Evolutionary conservation across 768 basidiomycete genomes (phyloP), one percentile per base, ranked within the genome.

Genomic region (Grammothele lineata): DNA sequence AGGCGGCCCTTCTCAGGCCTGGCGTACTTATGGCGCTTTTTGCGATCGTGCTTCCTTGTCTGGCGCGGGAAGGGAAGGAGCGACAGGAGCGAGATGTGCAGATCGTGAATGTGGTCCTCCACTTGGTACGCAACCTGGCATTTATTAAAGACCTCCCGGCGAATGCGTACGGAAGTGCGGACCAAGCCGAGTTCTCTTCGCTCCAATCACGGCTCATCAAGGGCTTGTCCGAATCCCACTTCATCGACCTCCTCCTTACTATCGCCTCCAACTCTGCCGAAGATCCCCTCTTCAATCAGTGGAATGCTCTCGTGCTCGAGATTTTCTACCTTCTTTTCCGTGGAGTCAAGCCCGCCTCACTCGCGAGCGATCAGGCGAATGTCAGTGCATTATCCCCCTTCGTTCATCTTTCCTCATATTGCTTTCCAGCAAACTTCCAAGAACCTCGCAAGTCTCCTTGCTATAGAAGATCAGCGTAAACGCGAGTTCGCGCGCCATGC

Each of bases 271-370:
- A 92, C 57, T 70, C 81, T 0, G 76, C 73, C 40, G 74, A 79
- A 36, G 89, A 93, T 59, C 74, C 84, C n/a, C 73, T 92, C 48
- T 85, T 91, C 66, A 86, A 84, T 45, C 73, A 75, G 3, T 94
- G 83, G 76, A 98, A 98, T 62, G 89, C 90, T 4, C 75, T 97
- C 33, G 77, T 92, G 5, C 78, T 98, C 32, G 96, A 99, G 67
- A 94, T 94, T 23, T 76, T 97, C 48, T 95, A 95, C 64, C 80
- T 98, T 4, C 70, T 96, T 8, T 92, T 90, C 64, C 79, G 93
- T 25, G 86, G 86, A 15, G 76, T 88, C 40, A 83, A 77, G 49
- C 87, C 93, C 3, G 60, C 66, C 15, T 72, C 77, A 1, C 62
- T 85, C 51, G 66, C 74, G 1, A 56, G 71, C 25, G 81, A 88